Percentiles rank a stretch among this genome's conserved stretches.
Conservation (phyloP, 495 filamentous ascomycete species). For the Hypomontagnella submonticulosa region DNA sequence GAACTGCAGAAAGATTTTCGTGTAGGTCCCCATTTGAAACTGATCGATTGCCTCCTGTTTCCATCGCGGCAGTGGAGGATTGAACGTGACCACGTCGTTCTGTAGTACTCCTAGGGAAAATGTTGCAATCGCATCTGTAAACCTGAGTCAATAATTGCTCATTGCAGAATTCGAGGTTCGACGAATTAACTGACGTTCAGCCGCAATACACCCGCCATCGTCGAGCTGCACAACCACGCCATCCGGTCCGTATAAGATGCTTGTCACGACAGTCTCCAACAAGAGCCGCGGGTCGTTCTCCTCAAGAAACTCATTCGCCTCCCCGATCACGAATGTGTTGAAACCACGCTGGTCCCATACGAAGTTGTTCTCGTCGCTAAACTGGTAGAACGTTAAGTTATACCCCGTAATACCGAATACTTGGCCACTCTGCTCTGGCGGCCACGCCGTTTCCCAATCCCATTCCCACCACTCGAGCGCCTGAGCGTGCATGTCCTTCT, state of each 20-base stretch:
- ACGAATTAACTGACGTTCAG: constrained; percentile 62
- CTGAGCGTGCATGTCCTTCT: constrained; percentile 66
- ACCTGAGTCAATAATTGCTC: background rate
- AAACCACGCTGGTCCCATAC: constrained; percentile 76
- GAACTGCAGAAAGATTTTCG: constrained; percentile 82
- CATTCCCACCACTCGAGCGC: constrained; percentile 69
- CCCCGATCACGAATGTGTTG: constrained; percentile 67
- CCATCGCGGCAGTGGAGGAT: constrained; percentile 71
- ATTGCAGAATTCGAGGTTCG: constrained; percentile 56
- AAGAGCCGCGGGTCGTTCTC: constrained; percentile 67
- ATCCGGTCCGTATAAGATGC: constrained; percentile 64
- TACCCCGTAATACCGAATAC: constrained; percentile 49
- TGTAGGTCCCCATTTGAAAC: constrained; percentile 81
- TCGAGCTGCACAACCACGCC: constrained; percentile 68
- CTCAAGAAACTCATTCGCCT: constrained; percentile 70
- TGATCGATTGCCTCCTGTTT: constrained; percentile 72
- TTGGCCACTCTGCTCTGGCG: constrained; percentile 54
- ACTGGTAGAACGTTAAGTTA: constrained; percentile 54
- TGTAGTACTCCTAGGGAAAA: constrained; percentile 73
- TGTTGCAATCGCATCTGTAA: constrained; percentile 50
- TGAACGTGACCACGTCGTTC: constrained; percentile 69
- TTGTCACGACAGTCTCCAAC: constrained; percentile 69
- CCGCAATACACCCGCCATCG: constrained; percentile 69
- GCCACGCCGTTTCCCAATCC: constrained; percentile 67
- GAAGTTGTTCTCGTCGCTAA: constrained; percentile 70